Base-by-base conservation (phyloP, 257 asterid genomes). In the Catharanthus roseus region DNA sequence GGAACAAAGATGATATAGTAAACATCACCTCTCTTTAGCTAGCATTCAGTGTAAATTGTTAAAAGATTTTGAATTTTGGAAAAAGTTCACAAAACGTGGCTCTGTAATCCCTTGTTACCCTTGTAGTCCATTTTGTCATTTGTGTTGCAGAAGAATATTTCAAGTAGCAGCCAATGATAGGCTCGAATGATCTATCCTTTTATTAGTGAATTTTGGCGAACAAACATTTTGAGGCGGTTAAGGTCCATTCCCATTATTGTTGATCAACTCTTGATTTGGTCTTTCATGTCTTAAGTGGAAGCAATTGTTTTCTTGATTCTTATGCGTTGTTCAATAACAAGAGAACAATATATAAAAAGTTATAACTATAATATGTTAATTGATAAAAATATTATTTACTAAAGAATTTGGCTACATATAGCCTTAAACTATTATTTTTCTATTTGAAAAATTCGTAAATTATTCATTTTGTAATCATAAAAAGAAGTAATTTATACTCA, bases 1-100 rank as follows among this genome's bases (percentile, higher is more conserved):
- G 45, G 72, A 73, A 66, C 19, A 73, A 65, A 65, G 44, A 63
- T 36, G 41, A 39, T 73, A 54, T 3, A 73, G 64, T 44, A 15
- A 67, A 44, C 49, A 24, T 8, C 3, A 28, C 36, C n/a, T 51
- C 24, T 10, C n/a, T 49, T 19, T 49, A 62, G 28, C 6, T 49
- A 62, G 28, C 6, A 19, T 19, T 34, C 6, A 16, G 29, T 62
- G 47, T 62, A 62, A 31, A 62, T 62, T 61, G 44, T 33, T 34
- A 23, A 36, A 49, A 19, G 53, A 47, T 29, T 57, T 54, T 66
- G 68, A 54, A 73, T 73, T 65, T 55, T 66, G 77, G 19, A 57
- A 19, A 13, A 24, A 47, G 15, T 65, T 29, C 54, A 11, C 58
- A 18, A 54, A 63, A 55, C 44, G 41, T 24, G 2, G 18, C 34